Evolutionary conservation across 148 eudicot species (phyloP), one percentile per base, ranked within the genome.

Genomic region (Nepenthes mirabilis): DNA sequence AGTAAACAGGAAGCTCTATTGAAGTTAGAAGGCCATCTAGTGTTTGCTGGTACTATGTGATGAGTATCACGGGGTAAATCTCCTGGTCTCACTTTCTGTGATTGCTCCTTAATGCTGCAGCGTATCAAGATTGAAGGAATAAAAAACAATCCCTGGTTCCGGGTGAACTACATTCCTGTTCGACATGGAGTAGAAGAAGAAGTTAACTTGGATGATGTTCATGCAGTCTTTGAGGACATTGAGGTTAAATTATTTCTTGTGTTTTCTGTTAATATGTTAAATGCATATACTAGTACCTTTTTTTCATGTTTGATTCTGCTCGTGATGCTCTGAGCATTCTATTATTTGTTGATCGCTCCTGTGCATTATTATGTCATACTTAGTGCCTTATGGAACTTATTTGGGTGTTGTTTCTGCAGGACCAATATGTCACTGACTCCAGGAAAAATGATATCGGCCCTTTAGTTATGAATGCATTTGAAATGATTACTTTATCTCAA

Each of bases 401-500:
- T 2, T 49, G 52, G 52, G 34, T 66, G 52, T 52, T 58, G 62
- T 40, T 54, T 70, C 57, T 77, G 66, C 87, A 94, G 99, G 91
- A 89, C 72, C 66, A 71, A 52, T 86, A 70, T 75, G 99, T 94
- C 47, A 79, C 77, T 50, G 99, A 94, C 64, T 61, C 97, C 5
- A 72, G 56, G 57, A 56, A 57, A 45, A 50, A 62, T 63, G 75
- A 65, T 33, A 64, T 43, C 57, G 95, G 97, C 56, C 99, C 99
- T 64, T 57, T 94, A 51, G 71, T 81, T 48, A 94, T 94, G 99
- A 94, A 94, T 75, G 99, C 99, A 33, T 94, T 94, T 80, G 99
- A 94, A 83, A 89, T 94, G 99, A 89, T 94, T 59, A 94, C 97
- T 51, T 76, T 94, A 52, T 94, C 99, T 55, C 97, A 94, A 71